phyloP scores from a whole-genome alignment of 2,329 filamentous ascomycete genomes.

The Fusarium nodosum region DNA sequence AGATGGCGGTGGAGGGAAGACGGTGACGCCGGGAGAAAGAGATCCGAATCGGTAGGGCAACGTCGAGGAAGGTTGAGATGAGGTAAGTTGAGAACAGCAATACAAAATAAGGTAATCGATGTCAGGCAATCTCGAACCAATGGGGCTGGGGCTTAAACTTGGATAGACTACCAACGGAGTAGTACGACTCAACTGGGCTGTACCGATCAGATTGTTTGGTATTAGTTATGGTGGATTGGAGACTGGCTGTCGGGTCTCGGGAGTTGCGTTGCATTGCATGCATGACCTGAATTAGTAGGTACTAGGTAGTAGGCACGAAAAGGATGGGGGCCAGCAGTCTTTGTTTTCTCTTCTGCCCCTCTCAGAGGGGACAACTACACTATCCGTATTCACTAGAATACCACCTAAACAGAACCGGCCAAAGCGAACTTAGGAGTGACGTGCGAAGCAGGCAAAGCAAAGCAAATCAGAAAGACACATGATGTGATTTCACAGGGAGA shows the following conservation, averaged over 20 bases:
- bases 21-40: slow-evolving; percentile 31
- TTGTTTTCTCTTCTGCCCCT: slow-evolving; percentile 32
- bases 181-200: slow-evolving; percentile 2
- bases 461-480: slow-evolving; percentile 21
- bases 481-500: slow-evolving; percentile 40
- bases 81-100: slow-evolving; percentile 10
- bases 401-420: neutral
- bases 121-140: slow-evolving; percentile 18
- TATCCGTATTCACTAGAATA: neutral
- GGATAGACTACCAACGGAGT: neutral
- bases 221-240: slow-evolving; percentile 46
- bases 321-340: slow-evolving; percentile 10
- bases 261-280: slow-evolving; percentile 45
- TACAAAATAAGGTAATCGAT: slow-evolving; percentile 21
- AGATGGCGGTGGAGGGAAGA: slow-evolving; percentile 40
- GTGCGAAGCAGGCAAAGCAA: slow-evolving; percentile 28
- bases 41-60: slow-evolving; percentile 22
- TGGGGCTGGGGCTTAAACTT: slow-evolving; percentile 27
- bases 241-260: slow-evolving; percentile 39
- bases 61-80: slow-evolving; percentile 6
- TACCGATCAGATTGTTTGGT: slow-evolving; percentile 32
- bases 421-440: slow-evolving; percentile 34
- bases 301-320: neutral
- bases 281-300: slow-evolving; percentile 37
- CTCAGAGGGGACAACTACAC: slow-evolving; percentile 17